Evolutionary conservation across 805 yeast species (phyloP), one percentile per base, ranked within the genome.

Genomic region (Scheffersomyces coipomensis): DNA sequence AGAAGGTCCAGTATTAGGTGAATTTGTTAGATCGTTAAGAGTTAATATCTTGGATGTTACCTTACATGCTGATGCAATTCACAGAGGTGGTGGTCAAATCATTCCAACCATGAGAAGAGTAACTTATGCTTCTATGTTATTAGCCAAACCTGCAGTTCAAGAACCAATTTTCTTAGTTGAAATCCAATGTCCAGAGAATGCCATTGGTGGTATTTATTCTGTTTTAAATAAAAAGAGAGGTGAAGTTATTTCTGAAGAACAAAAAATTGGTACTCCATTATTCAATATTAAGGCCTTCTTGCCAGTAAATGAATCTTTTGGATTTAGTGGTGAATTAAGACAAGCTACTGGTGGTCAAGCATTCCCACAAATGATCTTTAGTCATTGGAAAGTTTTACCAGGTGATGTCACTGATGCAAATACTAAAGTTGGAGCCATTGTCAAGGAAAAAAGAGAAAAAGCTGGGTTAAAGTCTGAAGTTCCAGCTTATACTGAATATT

Each of bases 291-390:
- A 91, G 88, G 99, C 99, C 64, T 87, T 88, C 96, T 83, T 91
- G 79, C 99, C 99, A 73, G 97, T 91, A 62, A 93, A 91, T 79
- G 99, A 93, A 83, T 91, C 99, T 45, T 91, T 93, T 85, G 99
- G 99, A 86, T 91, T 91, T 96, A 85, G 96, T 64, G 93, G 95
- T 81, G 96, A 90, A 68, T 85, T 91, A 70, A 88, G 99, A 83
- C 97, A 91, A 80, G 97, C 98, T 69, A 91, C 99, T 68, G 97
- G 97, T 87, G 99, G 99, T 76, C 99, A 91, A 83, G 99, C 99
- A 74, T 91, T 91, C 99, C 99, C 99, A 78, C 98, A 91, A 81
- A 82, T 93, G 95, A 95, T 93, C 75, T 93, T 91, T 77, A 98
- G 91, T 76, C 99, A 91, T 76, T 91, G 98, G 98, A 78, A 88